Base-by-base conservation (phyloP, 164 flowering plant species). In the Berberis thunbergii region DNA sequence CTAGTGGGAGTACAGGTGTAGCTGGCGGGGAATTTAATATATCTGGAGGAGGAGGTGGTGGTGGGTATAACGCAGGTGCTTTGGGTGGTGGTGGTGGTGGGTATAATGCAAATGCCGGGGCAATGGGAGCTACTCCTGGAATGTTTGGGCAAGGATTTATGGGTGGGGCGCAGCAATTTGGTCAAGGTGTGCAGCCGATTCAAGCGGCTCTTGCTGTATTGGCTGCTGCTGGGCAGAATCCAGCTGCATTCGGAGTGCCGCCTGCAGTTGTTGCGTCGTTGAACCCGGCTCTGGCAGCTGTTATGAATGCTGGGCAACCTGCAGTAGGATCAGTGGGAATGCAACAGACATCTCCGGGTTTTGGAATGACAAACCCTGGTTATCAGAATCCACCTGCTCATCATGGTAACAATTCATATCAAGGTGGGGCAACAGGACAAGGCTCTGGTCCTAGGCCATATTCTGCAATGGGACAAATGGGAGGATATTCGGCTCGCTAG, bases 181-280 rank as follows among this genome's bases (percentile, higher is more conserved):
- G 67, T 41, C 75, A 63, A 56, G 72, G 68, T 0, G 59, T 68
- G 5, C 65, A 52, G 4, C 68, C 65, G 4, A 68, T 71, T 54
- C 75, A 65, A 53, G 78, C 73, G 0, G 78, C 75, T 2, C 67
- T 75, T 44, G 78, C 78, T 42, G 65, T 72, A 49, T 50, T 75
- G 55, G 75, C 75, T 43, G 78, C 75, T 43, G 74, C 75, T 42
- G 74, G 72, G 65, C 75, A 75, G 61, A 75, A 75, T 63, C 78
- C 78, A 13, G 75, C 73, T 66, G 75, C 78, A 2, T 75, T 71
- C 60, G 78, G 78, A 13, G 59, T 74, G 2, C 26, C 70, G 1
- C 73, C 70, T 7, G 61, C 68, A 13, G 56, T 68, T 57, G 42
- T 74, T 57, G 75, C 72, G 4, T 62, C 72, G 39, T 50, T 74